phyloP scores from a whole-genome alignment of 75 land plant species.

The Gnetum montanum region DNA sequence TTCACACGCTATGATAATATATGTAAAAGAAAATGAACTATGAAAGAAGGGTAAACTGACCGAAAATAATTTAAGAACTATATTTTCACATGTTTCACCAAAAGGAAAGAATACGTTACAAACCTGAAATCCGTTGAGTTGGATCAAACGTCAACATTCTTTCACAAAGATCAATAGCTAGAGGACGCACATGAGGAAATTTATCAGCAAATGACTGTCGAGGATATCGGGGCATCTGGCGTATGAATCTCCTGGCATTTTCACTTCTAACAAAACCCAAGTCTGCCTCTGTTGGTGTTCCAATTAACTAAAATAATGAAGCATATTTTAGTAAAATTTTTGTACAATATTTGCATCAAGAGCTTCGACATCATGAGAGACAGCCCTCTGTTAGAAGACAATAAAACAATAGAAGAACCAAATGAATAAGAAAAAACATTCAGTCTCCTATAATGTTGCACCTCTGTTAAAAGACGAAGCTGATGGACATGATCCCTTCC shows the following conservation, averaged over 20 bases:
- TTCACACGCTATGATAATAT: too few relatives aligned
- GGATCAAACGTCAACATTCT: slow-evolving; percentile 82
- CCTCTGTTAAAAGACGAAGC: slow-evolving; percentile 79
- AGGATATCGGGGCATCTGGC: slow-evolving; percentile 40
- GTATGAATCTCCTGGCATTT: slow-evolving; percentile 64
- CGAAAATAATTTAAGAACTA: too few relatives aligned
- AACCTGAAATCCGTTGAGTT: slow-evolving; percentile 59
- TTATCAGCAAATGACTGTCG: slow-evolving; percentile 52
- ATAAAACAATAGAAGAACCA: not conserved
- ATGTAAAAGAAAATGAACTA: too few relatives aligned
- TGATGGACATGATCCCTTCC: slow-evolving; percentile 91
- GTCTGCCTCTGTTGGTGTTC: slow-evolving; percentile 70
- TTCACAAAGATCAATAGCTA: slow-evolving; percentile 75
- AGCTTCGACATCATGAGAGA: too few relatives aligned
- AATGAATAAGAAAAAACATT: too few relatives aligned
- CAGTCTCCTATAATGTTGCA: slow-evolving; percentile 13
- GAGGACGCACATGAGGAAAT: slow-evolving; percentile 59
- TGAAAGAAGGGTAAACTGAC: too few relatives aligned
- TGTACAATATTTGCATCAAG: not conserved
- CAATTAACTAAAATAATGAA: slow-evolving; percentile 49
- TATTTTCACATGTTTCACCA: too few relatives aligned
- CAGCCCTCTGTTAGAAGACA: too few relatives aligned
- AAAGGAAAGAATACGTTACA: not conserved
- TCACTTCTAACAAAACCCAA: slow-evolving; percentile 54
- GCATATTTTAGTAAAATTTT: not conserved